Base-by-base conservation (phyloP, 352 stramenopile species). In the Phytopythium aichiense region DNA sequence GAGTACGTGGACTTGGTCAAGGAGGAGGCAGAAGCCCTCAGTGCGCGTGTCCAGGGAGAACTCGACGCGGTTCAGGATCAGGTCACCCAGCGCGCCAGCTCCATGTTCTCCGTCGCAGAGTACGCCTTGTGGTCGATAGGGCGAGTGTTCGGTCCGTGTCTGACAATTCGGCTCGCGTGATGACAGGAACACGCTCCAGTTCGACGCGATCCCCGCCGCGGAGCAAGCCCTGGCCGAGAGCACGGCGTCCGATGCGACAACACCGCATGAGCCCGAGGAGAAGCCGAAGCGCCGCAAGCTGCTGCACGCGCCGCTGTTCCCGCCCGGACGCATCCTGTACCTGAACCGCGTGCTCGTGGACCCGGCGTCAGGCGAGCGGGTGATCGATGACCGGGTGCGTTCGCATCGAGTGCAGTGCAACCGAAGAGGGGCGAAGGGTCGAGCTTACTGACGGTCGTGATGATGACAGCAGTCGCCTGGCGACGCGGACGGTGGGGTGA, bases 291-390 rank as follows among this genome's bases (percentile, higher is more conserved):
- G 30, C 8, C 16, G 38, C n/a, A 52, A 52, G 52, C 57, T 84
- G 35, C 52, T 74, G 22, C 79, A 90, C 31, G 79, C 79, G 8
- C 79, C 80, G 23, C 67, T 92, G 22, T 92, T 89, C 51, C 83
- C 83, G 23, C 83, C 83, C 49, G 83, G 83, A 20, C 73, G 81
- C 7, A 84, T 92, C 54, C 55, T 92, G n/a, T 90, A 90, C 48
- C 61, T 92, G 40, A 85, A 85, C 31, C 77, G 71, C 12, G 63
- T 76, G 43, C 56, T 71, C 15, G 56, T 61, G 16, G 55, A 60
- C 20, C 59, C 62, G 31, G 54, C 60, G 15, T 60, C 40, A 48
- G 46, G 67, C 61, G 38, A 33, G 22, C 4, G 35, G 42, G 18
- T 48, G 4, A 52, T 60, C 42, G 49, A 56, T 25, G 45, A 54